Evolutionary conservation across 371 early-diverging fungal genomes (phyloP).

Genomic region (Capillidium rhysosporum): DNA sequence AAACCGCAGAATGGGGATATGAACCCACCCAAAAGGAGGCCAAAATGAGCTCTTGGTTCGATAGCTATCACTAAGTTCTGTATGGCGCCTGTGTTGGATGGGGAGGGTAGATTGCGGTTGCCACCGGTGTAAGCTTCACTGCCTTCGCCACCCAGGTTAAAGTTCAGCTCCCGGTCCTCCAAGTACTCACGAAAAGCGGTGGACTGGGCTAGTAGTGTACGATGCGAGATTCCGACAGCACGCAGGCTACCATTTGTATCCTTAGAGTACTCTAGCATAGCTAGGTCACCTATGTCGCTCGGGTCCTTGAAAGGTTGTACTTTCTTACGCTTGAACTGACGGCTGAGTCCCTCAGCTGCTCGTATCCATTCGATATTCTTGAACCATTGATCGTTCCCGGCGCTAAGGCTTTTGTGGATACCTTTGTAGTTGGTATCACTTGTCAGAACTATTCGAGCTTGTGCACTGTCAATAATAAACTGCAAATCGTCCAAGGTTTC

Average conservation of each 20-base stretch:
- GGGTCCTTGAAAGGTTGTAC: slow-evolving; percentile 19
- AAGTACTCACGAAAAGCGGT: slow-evolving; percentile 16
- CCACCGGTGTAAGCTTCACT: neutral
- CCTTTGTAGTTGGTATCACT: slow-evolving; percentile 56
- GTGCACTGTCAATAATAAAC: slow-evolving; percentile 44
- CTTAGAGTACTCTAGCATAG: slow-evolving; percentile 71
- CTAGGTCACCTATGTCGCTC: slow-evolving; percentile 31
- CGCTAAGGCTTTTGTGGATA: slow-evolving; percentile 39
- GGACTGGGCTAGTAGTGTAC: slow-evolving; percentile 54
- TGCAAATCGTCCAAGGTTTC: slow-evolving; percentile 60
- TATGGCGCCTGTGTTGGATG: slow-evolving; percentile 3
- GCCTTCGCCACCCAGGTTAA: slow-evolving; percentile 4
- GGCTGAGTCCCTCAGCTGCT: slow-evolving; percentile 40
- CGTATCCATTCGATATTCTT: slow-evolving; percentile 50
- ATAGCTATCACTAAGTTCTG: slow-evolving; percentile 30
- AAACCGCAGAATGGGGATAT: slow-evolving; percentile 49
- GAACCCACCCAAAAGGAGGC: slow-evolving; percentile 44
- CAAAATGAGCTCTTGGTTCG: slow-evolving; percentile 70
- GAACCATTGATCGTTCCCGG: slow-evolving; percentile 37
- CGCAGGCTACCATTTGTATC: slow-evolving; percentile 63
- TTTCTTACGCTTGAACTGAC: slow-evolving; percentile 28
- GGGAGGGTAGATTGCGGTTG: slow-evolving; percentile 7
- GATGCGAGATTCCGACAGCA: slow-evolving; percentile 61
- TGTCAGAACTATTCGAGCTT: slow-evolving; percentile 44
- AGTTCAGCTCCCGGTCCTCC: slow-evolving; percentile 8